Base-by-base conservation (phyloP, 345 rosid species). In the Citrus glauca region DNA sequence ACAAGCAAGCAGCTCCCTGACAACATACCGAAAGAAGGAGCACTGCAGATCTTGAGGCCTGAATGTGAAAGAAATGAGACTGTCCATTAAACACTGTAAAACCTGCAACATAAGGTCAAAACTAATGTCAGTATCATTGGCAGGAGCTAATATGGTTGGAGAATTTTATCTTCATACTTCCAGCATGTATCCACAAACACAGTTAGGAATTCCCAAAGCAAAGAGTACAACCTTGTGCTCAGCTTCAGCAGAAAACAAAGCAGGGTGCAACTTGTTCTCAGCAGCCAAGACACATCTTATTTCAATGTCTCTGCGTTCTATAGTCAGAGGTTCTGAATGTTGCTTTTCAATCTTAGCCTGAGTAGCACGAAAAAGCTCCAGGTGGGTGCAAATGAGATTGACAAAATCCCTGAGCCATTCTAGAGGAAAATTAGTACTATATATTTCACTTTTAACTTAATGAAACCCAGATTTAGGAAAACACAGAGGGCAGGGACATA, bases 1-100 rank as follows among this genome's bases (percentile, higher is more conserved):
- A 88, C 98, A 94, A 56, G 98, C 92, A 85, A 94, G 98, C 85
- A 97, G 92, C 82, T 97, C 99, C 85, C 98, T 91, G 28, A 68
- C 95, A 67, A 89, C 78, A 82, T 87, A 91, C 56, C 88, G 91
- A 80, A 94, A 97, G 81, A 93, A 89, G 79, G 89, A 81, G 80
- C 98, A 97, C 68, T 88, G 92, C 72, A 94, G 89, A 86, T 97
- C 99, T 82, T 92, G 98, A 48, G 91, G 84, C 83, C 90, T 91
- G 86, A 94, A 93, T 78, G 95, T 90, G 62, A 93, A 81, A 69
- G 90, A 86, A 77, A 91, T 91, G 69, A 97, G 91, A 81, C 98
- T 89, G 81, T 91, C 90, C 96, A 86, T 86, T 86, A 97, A 38
- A 88, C 91, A 97, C 83, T 97, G 98, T 83, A 97, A 87, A 80